Percentiles rank a stretch among this genome's conserved stretches.
These are phyloP conservation scores for Daldinia sp. DNA, from an alignment of 2,329 filamentous ascomycete genomes.

Conservation along the genomic window DNA sequence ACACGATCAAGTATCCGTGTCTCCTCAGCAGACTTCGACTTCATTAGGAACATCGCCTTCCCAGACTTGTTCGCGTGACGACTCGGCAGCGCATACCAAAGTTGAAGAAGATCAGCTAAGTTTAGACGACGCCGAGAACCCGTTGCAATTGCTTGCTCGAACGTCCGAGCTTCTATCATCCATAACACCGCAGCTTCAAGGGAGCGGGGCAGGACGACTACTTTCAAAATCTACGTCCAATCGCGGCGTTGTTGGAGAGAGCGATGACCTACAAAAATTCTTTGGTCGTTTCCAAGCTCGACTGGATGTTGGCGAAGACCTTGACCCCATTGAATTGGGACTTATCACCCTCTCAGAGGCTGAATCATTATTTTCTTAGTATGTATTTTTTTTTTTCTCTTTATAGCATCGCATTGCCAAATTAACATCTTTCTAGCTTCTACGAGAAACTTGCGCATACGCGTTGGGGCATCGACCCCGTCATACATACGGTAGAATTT, in stretches of 20 bases:
- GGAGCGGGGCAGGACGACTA: constrained; percentile 35
- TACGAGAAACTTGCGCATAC: constrained; percentile 78
- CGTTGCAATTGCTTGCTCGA: constrained; percentile 77
- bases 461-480: constrained; percentile 77
- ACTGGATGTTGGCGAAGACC: constrained; percentile 71
- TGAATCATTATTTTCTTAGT: constrained; percentile 74
- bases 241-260: constrained; percentile 53
- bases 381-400: constrained; percentile 31
- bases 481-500: constrained; percentile 73
- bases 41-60: constrained; percentile 50
- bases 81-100: constrained; percentile 49
- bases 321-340: constrained; percentile 77
- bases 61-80: constrained; percentile 48
- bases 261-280: constrained; percentile 70
- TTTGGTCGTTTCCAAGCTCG: constrained; percentile 74
- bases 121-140: constrained; percentile 78
- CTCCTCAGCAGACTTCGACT: constrained; percentile 48
- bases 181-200: constrained; percentile 48
- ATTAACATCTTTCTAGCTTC: constrained; percentile 62
- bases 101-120: constrained; percentile 61
- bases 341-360: constrained; percentile 76
- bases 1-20: constrained; percentile 45
- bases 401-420: neutral
- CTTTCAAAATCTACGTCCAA: constrained; percentile 43
- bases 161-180: constrained; percentile 72